Percentiles rank a stretch among this genome's conserved stretches.
Evolutionary conservation across 495 filamentous ascomycete genomes (phyloP).

Genomic region (Zalerion maritima): DNA sequence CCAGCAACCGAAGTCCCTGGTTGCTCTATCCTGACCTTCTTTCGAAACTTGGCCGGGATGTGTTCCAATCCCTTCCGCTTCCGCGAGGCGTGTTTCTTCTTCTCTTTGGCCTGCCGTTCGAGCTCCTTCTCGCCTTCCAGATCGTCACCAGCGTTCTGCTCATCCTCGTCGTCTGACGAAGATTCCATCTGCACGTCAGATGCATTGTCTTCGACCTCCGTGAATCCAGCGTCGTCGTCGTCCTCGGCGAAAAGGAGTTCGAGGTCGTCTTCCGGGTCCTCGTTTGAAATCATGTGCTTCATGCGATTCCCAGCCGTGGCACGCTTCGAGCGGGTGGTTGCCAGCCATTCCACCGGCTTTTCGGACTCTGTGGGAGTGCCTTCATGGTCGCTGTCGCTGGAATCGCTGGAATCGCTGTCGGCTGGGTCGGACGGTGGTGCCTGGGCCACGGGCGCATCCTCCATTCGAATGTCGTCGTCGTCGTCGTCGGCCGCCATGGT

Average conservation of each 20-base stretch:
- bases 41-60: constrained; percentile 36
- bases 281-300: constrained; percentile 61
- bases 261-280: constrained; percentile 60
- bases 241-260: constrained; percentile 74
- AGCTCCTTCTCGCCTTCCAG: constrained; percentile 51
- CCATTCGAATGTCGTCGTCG: too few species aligned
- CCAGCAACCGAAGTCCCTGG: constrained; percentile 12
- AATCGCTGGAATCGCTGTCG: constrained; percentile 10
- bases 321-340: constrained; percentile 62
- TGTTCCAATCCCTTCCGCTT: constrained; percentile 66
- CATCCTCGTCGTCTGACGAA: constrained; percentile 65
- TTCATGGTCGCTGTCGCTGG: constrained; percentile 16
- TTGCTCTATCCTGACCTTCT: constrained; percentile 40
- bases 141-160: constrained; percentile 50
- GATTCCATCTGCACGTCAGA: constrained; percentile 72
- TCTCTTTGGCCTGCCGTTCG: constrained; percentile 43
- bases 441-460: too few species aligned
- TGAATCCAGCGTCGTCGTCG: constrained; percentile 72
- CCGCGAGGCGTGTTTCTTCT: constrained; percentile 32
- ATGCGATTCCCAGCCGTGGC: constrained; percentile 78
- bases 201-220: constrained; percentile 48
- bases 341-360: constrained; percentile 51
- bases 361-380: constrained; percentile 8
- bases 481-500: too few species aligned
- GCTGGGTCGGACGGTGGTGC: too few species aligned